Percentiles rank a stretch among this genome's conserved stretches.
Conservation (phyloP, 331 rosid species). For the Prunus yedoensis region DNA sequence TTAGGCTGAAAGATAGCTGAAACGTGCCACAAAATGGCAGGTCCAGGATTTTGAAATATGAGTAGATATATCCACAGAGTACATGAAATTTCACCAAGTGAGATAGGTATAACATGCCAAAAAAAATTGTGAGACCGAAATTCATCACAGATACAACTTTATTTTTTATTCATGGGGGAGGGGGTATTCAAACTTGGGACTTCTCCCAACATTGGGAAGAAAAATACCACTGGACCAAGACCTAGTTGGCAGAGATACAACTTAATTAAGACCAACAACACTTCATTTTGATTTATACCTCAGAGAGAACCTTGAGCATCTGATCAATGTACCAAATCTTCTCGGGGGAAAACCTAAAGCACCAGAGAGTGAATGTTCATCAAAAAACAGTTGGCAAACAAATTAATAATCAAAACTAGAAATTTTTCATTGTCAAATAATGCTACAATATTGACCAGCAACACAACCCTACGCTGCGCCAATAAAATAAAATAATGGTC, state of each 20-base stretch:
- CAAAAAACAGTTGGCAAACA: constrained; percentile 13
- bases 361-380: constrained; percentile 35
- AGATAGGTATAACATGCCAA: constrained; percentile 9
- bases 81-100: background rate
- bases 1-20: background rate
- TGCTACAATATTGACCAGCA: constrained; percentile 10
- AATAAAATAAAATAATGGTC: background rate
- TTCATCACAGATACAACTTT: background rate
- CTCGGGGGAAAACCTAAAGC: constrained; percentile 89
- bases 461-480: background rate
- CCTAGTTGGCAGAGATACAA: background rate
- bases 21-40: background rate
- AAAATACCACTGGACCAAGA: too few species aligned
- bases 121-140: background rate
- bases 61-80: background rate
- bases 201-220: too few species aligned
- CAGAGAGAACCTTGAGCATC: constrained; percentile 98
- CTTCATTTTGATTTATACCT: constrained; percentile 67
- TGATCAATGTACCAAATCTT: constrained; percentile 98
- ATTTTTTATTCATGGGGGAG: background rate
- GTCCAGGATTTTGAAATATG: background rate
- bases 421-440: background rate
- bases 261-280: constrained; percentile 1
- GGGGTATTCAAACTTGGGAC: too few species aligned
- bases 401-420: constrained; percentile 19